Conservation (phyloP, 352 stramenopile genomes). For the Phytophthora citricola region DNA sequence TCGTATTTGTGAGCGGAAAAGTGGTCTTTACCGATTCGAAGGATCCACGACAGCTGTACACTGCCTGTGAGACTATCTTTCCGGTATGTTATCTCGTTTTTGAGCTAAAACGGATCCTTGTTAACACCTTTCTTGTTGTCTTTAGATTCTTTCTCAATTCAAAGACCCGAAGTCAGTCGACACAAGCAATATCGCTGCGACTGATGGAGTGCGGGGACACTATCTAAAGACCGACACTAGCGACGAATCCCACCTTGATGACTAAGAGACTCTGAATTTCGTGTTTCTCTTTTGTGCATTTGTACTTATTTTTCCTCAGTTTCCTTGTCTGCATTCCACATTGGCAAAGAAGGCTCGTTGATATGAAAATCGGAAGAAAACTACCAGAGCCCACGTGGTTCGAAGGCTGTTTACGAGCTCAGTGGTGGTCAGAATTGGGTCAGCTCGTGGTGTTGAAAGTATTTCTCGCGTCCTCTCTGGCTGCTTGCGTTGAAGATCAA, state of each 20-base stretch:
- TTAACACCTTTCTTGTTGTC: slow-evolving; percentile 7
- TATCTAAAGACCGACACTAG: slow-evolving; percentile 33
- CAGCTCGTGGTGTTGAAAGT: slow-evolving; percentile 23
- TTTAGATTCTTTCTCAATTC: slow-evolving; percentile 71
- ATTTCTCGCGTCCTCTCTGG: slow-evolving; percentile 8
- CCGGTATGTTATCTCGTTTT: slow-evolving; percentile 45
- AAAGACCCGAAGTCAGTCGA: slow-evolving; percentile 54
- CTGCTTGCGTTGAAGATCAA: slow-evolving; percentile 15
- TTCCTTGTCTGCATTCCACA: slow-evolving; percentile 5
- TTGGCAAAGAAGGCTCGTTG: slow-evolving; percentile 48
- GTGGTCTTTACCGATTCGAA: slow-evolving; percentile 97
- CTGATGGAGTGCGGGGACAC: neutral
- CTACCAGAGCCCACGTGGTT: slow-evolving; percentile 28
- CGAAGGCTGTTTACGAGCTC: slow-evolving; percentile 28
- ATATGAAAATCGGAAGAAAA: slow-evolving; percentile 43
- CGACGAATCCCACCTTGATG: slow-evolving; percentile 51
- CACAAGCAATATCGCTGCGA: slow-evolving; percentile 3
- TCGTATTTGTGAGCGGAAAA: slow-evolving; percentile 99
- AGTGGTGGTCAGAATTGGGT: slow-evolving; percentile 3
- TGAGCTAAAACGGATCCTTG: neutral
- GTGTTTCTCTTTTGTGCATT: neutral
- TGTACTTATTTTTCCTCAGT: too few species aligned
- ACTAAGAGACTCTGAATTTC: slow-evolving; percentile 22
- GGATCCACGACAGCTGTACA: slow-evolving; percentile 73
- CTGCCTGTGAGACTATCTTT: slow-evolving; percentile 86